Evolutionary conservation across 345 rosid species (phyloP).

Genomic region (Syzygium jambos): DNA sequence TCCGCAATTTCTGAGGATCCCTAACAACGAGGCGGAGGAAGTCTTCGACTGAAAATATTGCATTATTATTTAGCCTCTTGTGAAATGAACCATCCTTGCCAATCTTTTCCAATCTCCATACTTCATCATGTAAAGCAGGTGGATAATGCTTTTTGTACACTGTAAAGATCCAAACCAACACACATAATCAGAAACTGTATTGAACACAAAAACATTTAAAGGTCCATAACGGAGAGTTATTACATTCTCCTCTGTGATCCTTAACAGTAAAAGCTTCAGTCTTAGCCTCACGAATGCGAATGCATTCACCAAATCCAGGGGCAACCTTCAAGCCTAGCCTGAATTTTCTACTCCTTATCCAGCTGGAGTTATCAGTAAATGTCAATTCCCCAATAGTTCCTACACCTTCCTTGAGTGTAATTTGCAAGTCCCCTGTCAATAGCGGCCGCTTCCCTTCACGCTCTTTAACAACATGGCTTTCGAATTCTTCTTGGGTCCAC

Average conservation of each 20-base stretch:
- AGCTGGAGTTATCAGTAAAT: constrained; percentile 96
- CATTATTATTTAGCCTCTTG: constrained; percentile 47
- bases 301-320: constrained; percentile 67
- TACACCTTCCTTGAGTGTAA: constrained; percentile 93
- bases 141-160: constrained; percentile 99
- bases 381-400: constrained; percentile 87
- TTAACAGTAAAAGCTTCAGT: constrained; percentile 95
- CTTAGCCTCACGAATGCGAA: constrained; percentile 90
- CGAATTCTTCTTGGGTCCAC: constrained; percentile 90
- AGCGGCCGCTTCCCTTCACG: constrained; percentile 96
- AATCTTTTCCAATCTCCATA: constrained; percentile 98
- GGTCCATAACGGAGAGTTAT: not conserved
- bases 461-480: constrained; percentile 89
- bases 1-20: constrained; percentile 67
- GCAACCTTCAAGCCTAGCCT: constrained; percentile 83
- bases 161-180: constrained; percentile 14
- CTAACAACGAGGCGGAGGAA: constrained; percentile 67
- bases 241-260: constrained; percentile 98
- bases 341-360: constrained; percentile 97
- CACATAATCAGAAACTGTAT: not conserved
- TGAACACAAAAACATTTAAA: not conserved
- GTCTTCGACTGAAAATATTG: constrained; percentile 65
- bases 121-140: constrained; percentile 74
- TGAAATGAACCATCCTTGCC: constrained; percentile 99
- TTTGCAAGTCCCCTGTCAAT: constrained; percentile 78